Evolutionary conservation across 768 basidiomycete species (phyloP), one percentile per base, ranked within the genome.

Genomic region (Termitomyces sp.): DNA sequence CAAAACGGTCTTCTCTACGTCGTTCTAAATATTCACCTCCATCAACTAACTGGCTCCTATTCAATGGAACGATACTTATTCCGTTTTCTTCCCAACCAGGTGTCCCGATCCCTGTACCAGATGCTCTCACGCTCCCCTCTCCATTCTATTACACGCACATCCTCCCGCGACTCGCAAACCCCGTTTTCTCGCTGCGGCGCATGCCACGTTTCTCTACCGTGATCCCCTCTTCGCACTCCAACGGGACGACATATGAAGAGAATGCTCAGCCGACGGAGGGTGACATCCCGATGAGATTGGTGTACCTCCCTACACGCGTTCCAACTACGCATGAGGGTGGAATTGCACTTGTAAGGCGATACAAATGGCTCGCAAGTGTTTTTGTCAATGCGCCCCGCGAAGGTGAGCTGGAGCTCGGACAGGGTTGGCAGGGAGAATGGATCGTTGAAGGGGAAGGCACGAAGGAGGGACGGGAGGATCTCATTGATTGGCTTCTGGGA

Each of bases 101-200:
- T 3, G 73, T 76, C 3, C 68, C 83, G 3, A 70, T 85, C 4
- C 81, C 84, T 1, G 65, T 89, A 19, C 65, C 71, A 14, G 78
- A 84, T 51, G 76, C 85, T 1, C 76, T 90, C 19, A 76, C 73
- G 50, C 77, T 92, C 9, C 88, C 88, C 0, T 84, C 89, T 0
- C 90, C 90, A 1, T 82, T 85, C 59, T 92, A 91, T 72, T 91
- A 87, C 68, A 68, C 77, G 15, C 89, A 91, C 64, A 81, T 91
- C 66, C 72, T 83, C 55, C 75, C 70, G 14, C 54, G 52, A 1
- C 68, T 60, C 62, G 66, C 70, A 26, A 75, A 77, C 57, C 73
- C 73, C 17, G 66, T 66, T 2, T 75, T 73, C 59, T 53, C 64
- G 15, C 72, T 78, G 38, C 55, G 66, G 26, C 69, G 64, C 28